Evolutionary conservation across 495 filamentous ascomycete genomes (phyloP).

Genomic region (Penicillium egyptiacum): DNA sequence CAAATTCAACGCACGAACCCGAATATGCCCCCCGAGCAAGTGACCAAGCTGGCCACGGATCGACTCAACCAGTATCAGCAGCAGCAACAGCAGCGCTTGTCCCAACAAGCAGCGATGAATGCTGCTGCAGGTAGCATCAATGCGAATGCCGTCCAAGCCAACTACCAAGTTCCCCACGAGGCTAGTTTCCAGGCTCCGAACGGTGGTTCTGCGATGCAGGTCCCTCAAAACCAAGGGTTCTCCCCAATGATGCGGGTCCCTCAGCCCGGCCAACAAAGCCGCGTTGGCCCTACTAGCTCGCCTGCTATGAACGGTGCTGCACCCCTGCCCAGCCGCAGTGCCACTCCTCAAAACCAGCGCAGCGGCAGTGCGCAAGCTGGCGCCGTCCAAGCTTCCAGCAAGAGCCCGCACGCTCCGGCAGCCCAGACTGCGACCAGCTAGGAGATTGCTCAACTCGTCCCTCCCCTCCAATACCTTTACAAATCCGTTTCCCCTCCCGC

Average conservation of each 20-base stretch:
- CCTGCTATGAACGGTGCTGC: slow-evolving; percentile 44
- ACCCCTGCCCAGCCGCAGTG: slow-evolving; percentile 46
- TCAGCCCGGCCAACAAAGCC: slow-evolving; percentile 52
- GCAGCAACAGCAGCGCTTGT: slow-evolving; percentile 54
- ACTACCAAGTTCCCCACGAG: slow-evolving; percentile 46
- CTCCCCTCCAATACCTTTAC: not conserved
- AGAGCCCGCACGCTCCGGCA: slow-evolving; percentile 47
- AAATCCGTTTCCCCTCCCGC: slow-evolving; percentile 4
- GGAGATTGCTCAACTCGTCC: not conserved
- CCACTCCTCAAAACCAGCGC: slow-evolving; percentile 52
- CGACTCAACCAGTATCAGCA: slow-evolving; percentile 55
- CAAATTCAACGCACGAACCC: slow-evolving; percentile 57
- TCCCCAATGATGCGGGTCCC: slow-evolving; percentile 72
- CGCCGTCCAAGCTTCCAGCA: slow-evolving; percentile 37
- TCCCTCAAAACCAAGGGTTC: slow-evolving; percentile 62
- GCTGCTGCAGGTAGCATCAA: slow-evolving; percentile 58
- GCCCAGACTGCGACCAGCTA: slow-evolving; percentile 43
- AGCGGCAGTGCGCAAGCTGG: slow-evolving; percentile 46
- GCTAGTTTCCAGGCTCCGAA: slow-evolving; percentile 41
- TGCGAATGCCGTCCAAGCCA: slow-evolving; percentile 31
- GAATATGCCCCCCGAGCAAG: slow-evolving; percentile 55
- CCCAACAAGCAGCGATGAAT: slow-evolving; percentile 61
- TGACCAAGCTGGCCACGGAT: slow-evolving; percentile 61
- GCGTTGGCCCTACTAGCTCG: slow-evolving; percentile 40
- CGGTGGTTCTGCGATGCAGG: slow-evolving; percentile 42